Percentiles rank a stretch among this genome's conserved stretches.
phyloP scores from a whole-genome alignment of 345 rosid genomes.

The Diplotaxis tenuifolia region DNA sequence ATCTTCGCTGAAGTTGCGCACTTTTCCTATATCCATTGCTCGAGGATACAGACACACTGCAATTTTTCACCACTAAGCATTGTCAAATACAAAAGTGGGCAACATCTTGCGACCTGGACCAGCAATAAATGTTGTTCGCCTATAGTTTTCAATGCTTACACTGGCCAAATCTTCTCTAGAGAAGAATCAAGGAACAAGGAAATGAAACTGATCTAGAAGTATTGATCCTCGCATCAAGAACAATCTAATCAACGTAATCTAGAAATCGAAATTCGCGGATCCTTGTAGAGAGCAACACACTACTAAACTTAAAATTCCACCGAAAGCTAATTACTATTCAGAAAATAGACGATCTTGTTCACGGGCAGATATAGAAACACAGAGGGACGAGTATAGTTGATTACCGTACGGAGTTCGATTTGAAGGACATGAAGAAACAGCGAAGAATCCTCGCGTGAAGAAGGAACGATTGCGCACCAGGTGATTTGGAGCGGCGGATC shows the following conservation, averaged over 20 bases:
- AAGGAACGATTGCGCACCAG: slow-evolving; percentile 5
- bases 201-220: not conserved
- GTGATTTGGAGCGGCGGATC: slow-evolving; percentile 15
- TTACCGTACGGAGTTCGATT: slow-evolving; percentile 31
- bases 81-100: not conserved
- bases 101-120: too few species aligned
- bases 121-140: too few species aligned
- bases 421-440: slow-evolving; percentile 30
- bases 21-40: slow-evolving; percentile 44
- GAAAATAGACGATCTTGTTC: not conserved
- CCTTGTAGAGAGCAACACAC: not conserved
- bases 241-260: not conserved
- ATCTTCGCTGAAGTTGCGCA: slow-evolving; percentile 60
- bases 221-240: not conserved
- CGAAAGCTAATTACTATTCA: not conserved
- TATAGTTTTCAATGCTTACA: not conserved
- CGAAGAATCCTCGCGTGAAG: slow-evolving; percentile 30
- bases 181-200: too few species aligned
- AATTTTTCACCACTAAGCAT: not conserved
- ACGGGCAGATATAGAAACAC: not conserved
- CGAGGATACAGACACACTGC: slow-evolving; percentile 48
- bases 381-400: not conserved
- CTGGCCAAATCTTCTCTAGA: not conserved
- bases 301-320: not conserved
- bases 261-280: too few species aligned